Base-by-base conservation (phyloP, 805 yeast genomes). In the Cyberlindnera mycetangii region DNA sequence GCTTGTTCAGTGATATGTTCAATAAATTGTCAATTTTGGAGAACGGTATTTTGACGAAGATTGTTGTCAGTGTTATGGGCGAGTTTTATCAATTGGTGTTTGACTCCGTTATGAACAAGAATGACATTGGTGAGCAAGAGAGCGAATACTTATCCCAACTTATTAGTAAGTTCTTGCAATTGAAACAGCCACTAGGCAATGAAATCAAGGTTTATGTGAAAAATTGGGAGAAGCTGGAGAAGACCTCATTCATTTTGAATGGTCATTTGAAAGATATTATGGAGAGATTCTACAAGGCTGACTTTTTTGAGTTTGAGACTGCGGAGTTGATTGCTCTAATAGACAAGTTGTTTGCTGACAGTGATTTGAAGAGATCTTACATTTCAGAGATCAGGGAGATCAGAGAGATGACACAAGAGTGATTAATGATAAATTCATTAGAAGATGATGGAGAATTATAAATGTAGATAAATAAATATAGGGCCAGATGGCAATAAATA, bases 321-420 rank as follows among this genome's bases (percentile, higher is more conserved):
- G 57, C 59, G 1, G 73, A 70, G 45, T 46, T 70, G 6, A 54
- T 69, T 12, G 54, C 58, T 27, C 59, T 71, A 65, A 51, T 70
- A n/a, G 56, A 56, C 31, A 50, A 66, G 42, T 46, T 70, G n/a
- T 69, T 68, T 51, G 71, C 71, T n/a, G 70, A 69, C 36, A 69
- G 72, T 11, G 59, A 52, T 2, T 41, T 65, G 18, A 65, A 71
- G 46, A 55, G 59, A 19, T 55, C 53, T 25, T 62, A 65, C 30
- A 67, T 69, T 41, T 54, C 55, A 16, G 74, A 69, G 36, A 65
- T 70, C 31, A 59, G 64, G 19, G 78, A 70, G 47, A 76, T 80
- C 6, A 75, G 86, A 14, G 34, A 31, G 18, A 33, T 33, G 32
- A 77, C 73, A 11, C 39, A 45, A 19, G 45, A 40, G 22, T 37